Evolutionary conservation across 192 early-diverging fungal species (phyloP), one percentile per base, ranked within the genome.

Genomic region (Linnemannia schmuckeri): DNA sequence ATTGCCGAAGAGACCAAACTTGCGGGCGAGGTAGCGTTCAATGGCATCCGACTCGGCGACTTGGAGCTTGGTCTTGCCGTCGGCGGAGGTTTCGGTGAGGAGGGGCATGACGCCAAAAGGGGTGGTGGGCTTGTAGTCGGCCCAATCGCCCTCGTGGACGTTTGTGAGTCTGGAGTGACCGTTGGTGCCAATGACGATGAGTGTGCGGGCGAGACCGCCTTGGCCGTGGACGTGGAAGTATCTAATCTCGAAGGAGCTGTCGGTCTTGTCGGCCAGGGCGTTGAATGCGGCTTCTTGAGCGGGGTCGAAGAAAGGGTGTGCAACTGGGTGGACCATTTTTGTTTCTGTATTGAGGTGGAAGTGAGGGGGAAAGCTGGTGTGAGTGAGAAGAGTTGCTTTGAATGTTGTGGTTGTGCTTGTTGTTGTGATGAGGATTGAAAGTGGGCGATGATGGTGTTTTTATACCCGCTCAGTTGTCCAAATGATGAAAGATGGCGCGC

Each of bases 21-120:
- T 91, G 68, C 57, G 52, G 27, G 89, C 79, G 1, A 93, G 85
- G 55, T 91, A 92, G 15, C 91, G 83, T 47, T 90, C 90, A 54
- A 93, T 93, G 0, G 90, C 88, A 4, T 74, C 63, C 0, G 89
- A 75, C 22, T 93, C 90, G 42, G 89, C 79, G 0, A 93, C 74
- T 4, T 83, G 42, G 72, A 90, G 82, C 30, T 78, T 72, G 4
- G 18, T 57, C 2, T 57, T 42, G 55, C 85, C 78, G 20, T 88
- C 77, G 7, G 74, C 57, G 27, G 74, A 75, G 37, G 70, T 89
- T 69, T 92, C 90, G 12, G 88, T 80, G n/a, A 93, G 82, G 4
- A 90, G 87, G 17, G 91, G 92, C 9, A 93, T 70, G 74, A 90
- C 87, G 12, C 91, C 92, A 24, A 89, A 79, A 22, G 91, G 91